Base-by-base conservation (phyloP, 208 protist species). In the Crithidia brevicula region DNA sequence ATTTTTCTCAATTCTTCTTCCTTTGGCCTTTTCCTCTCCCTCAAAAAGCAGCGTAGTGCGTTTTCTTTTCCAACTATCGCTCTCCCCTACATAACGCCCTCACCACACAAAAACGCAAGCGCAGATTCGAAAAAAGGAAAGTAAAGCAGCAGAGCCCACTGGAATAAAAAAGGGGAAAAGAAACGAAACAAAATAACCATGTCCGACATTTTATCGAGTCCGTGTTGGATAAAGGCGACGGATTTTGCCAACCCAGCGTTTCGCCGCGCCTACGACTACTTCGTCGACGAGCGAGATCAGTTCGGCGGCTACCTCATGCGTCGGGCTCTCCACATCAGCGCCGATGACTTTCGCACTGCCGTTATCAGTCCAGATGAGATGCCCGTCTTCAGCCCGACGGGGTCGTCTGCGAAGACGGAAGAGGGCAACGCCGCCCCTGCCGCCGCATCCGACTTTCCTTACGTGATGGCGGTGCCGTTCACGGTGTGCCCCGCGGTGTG, bases 221-320 rank as follows among this genome's bases (percentile, higher is more conserved):
- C 77, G 20, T 52, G 69, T 20, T 82, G 77, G 77, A 31, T 67
- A 9, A 46, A 51, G 8, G 65, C 62, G 27, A 58, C 40, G 28
- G 38, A 54, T 9, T 27, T 45, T 13, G 59, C 68, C 20, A 18
- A 67, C 28, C 49, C 61, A 1, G 28, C 3, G 22, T 82, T 78
- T 27, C 34, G 33, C 13, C 31, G n/a, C n/a, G 63, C 51, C 34
- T 77, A 78, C 62, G 53, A 73, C 51, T 42, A 64, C 34, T 82
- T 71, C 61, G 49, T 64, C 13, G 36, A 72, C 34, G 53, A 60
- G 43, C 46, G 67, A 6, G 77, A 82, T 42, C 59, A 65, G 43
- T 77, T 54, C 58, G 77, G 77, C 16, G 77, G 77, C 10, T 68
- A 66, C 8, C 38, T 82, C 16, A 77, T 77, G 61, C 51, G 64